Base-by-base conservation (phyloP, 768 basidiomycete species). In the Podaxis sp. region DNA sequence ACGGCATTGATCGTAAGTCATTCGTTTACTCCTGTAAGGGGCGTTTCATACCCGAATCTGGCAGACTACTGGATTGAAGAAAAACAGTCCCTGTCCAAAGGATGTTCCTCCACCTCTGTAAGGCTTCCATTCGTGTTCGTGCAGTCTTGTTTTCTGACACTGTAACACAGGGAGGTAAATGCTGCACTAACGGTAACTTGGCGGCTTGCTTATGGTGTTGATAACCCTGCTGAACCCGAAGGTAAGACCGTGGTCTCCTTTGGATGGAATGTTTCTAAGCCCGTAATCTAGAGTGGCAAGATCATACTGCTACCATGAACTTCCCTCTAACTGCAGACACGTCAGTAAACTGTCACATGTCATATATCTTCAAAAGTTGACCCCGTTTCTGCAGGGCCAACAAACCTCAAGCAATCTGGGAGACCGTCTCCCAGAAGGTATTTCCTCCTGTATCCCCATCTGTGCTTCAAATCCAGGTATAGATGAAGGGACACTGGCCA, bases 191-290 rank as follows among this genome's bases (percentile, higher is more conserved):
- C 54, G 15, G 38, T 87, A 49, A 86, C 86, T 33, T 88, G 85
- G 84, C 73, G 86, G 61, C 76, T 87, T n/a, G 85, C 79, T 2
- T 86, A 84, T 68, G 85, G 85, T 2, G 74, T 87, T 40, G 72
- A 82, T 52, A 72, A 85, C 65, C 75, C 82, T 4, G 67, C 71
- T 15, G 72, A 81, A 70, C 85, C 85, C 3, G 86, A 87, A 79
- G 84, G 85, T 85, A 64, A 46, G 74, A 12, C 13, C 62, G 6
- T 38, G 12, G 5, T 43, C 2, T 38, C 55, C 24, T 4, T 22
- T 11, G 38, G n/a, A 15, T 29, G 24, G 13, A 22, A 13, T 43
- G 25, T 6, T 22, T 9, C 49, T 50, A 24, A 50, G 24, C 5
- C 22, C 24, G 12, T 50, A 41, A 3, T 13, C 22, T 49, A 24